These are phyloP conservation scores for Barnettozyma populi DNA, from an alignment of 805 yeast genomes.

Conservation along the genomic window DNA sequence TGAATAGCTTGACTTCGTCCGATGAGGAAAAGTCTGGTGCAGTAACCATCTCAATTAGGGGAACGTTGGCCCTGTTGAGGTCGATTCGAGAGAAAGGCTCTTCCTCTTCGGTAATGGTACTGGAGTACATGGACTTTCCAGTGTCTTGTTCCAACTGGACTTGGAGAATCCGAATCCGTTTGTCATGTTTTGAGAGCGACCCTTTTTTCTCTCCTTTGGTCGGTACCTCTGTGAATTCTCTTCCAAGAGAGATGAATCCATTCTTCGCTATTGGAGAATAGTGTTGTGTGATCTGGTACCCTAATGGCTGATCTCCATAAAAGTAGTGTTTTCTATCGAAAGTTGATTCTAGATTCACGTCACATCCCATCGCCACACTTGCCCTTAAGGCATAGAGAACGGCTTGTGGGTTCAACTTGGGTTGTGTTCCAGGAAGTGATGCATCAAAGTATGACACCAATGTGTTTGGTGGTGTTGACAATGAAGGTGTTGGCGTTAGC, in stretches of 20 bases:
- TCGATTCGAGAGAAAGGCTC: constrained; percentile 50
- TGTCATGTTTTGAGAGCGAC: constrained; percentile 35
- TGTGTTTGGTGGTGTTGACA: constrained; percentile 57
- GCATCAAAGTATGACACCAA: constrained; percentile 74
- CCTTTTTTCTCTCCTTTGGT: constrained; percentile 33
- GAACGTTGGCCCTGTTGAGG: constrained; percentile 78
- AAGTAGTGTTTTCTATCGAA: constrained; percentile 96
- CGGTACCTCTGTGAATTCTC: not conserved
- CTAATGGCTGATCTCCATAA: constrained; percentile 93
- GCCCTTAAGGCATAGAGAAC: constrained; percentile 64
- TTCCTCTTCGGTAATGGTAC: constrained; percentile 23
- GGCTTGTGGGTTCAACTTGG: constrained; percentile 71
- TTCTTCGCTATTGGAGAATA: constrained; percentile 69
- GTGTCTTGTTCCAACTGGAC: constrained; percentile 95
- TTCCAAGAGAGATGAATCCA: constrained; percentile 44
- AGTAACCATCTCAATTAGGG: constrained; percentile 87
- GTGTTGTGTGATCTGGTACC: constrained; percentile 93
- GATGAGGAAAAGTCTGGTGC: constrained; percentile 74
- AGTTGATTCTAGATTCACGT: constrained; percentile 48
- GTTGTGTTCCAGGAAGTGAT: constrained; percentile 91
- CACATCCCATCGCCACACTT: constrained; percentile 62
- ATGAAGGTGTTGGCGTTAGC: constrained; percentile 41
- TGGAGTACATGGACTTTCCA: constrained; percentile 61
- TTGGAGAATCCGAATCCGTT: constrained; percentile 62
- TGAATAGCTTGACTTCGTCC: constrained; percentile 68